These are phyloP conservation scores for Fraxinus americana DNA, from an alignment of 257 asterid species.

Conservation along the genomic window DNA sequence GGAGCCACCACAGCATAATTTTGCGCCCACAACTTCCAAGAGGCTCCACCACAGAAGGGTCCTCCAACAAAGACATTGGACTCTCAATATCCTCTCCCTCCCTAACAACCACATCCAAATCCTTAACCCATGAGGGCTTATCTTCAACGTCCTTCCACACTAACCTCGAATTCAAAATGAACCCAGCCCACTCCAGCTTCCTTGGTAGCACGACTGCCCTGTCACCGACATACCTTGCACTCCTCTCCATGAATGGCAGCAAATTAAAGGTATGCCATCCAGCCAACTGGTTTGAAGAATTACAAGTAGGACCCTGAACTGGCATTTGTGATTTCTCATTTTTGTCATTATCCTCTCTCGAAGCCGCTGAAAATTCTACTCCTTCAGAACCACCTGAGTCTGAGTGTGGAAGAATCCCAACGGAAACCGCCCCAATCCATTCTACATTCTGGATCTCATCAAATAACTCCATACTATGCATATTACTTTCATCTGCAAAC, in stretches of 20 bases:
- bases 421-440: slow-evolving; percentile 85
- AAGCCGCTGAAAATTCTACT: slow-evolving; percentile 35
- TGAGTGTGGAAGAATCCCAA: slow-evolving; percentile 79
- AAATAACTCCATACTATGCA: slow-evolving; percentile 90
- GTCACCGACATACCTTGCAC: slow-evolving; percentile 85
- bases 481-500: slow-evolving; percentile 97
- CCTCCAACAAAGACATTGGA: slow-evolving; percentile 73
- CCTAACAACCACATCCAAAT: slow-evolving; percentile 54
- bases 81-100: slow-evolving; percentile 62
- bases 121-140: slow-evolving; percentile 82
- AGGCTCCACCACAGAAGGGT: slow-evolving; percentile 80
- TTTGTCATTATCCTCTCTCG: slow-evolving; percentile 44
- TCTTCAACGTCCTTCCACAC: slow-evolving; percentile 75
- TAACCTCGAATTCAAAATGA: slow-evolving; percentile 80
- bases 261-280: slow-evolving; percentile 88
- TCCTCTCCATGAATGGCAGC: slow-evolving; percentile 45
- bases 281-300: slow-evolving; percentile 68
- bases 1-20: slow-evolving; percentile 95
- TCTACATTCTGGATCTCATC: slow-evolving; percentile 93
- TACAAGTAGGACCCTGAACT: slow-evolving; percentile 95
- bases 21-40: slow-evolving; percentile 94
- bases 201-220: slow-evolving; percentile 80
- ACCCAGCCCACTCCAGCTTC: slow-evolving; percentile 95
- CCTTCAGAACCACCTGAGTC: slow-evolving; percentile 61
- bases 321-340: slow-evolving; percentile 61